Evolutionary conservation across 1,284 basidiomycete genomes (phyloP), one percentile per base, ranked within the genome.

Genomic region (Phellopilus nigrolimitatus): DNA sequence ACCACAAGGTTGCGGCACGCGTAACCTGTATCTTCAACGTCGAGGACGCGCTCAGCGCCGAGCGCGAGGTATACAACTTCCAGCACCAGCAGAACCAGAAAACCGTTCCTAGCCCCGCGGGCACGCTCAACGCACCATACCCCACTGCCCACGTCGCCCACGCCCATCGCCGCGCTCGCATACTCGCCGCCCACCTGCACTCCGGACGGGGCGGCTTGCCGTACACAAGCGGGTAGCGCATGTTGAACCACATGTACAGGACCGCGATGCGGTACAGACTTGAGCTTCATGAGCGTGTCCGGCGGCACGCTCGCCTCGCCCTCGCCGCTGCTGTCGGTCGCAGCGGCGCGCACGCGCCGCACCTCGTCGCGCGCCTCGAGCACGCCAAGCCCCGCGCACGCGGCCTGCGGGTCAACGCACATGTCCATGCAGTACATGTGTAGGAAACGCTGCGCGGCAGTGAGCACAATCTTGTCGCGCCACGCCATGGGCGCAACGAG

Each of bases 1-100:
- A 99, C 69, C 95, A 98, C 74, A 98, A 98, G 67, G 97, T 99
- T 34, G 91, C 95, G 8, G 93, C 94, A 10, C 90, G 91, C 38
- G 92, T 94, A 27, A 82, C 93, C 54, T 91, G 95, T 59, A 84
- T 97, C 7, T 84, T 95, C 62, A 83, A 77, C 0, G 84, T 91
- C 34, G 90, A 94, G 53, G 95, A 99, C 63, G 86, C 82, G 1
- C 78, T 80, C 56, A 74, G 80, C 40, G 84, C 84, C 36, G 76
- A 80, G 12, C 78, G 83, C 42, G 75, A 77, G 38, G 60, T 42
- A 46, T 55, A 31, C 45, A 59, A 65, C 68, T 56, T 52, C 56
- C 66, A 71, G 62, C 69, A 68, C 54, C 67, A 69, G 54, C 68
- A 71, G 46, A 49, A 64, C 58, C 49, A 64, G 57, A 47, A 59